Evolutionary conservation across 768 basidiomycete species (phyloP).

Genomic region (Inosperma sp.): DNA sequence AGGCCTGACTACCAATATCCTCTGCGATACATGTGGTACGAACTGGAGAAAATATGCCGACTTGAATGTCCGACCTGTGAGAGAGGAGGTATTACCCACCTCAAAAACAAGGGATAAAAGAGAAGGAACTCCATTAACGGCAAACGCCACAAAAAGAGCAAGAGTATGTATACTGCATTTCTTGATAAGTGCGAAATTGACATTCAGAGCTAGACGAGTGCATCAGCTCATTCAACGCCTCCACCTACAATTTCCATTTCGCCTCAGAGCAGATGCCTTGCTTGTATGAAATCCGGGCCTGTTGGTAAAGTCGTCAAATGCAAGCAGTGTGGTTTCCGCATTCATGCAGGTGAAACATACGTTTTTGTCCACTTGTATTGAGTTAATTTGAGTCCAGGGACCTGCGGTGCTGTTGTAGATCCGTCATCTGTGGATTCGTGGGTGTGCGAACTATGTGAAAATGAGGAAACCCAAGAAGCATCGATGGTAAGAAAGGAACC

Average conservation of each 20-base stretch:
- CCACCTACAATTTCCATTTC: conserved; percentile 51
- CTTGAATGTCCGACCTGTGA: conserved; percentile 65
- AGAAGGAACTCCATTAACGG: conserved; percentile 51
- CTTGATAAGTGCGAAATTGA: neutral
- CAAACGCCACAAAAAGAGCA: conserved; percentile 41
- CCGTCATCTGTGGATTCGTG: conserved; percentile 64
- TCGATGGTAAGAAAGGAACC: conserved; percentile 77
- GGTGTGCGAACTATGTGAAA: conserved; percentile 85
- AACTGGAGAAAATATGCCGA: conserved; percentile 95
- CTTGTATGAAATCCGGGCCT: conserved; percentile 72
- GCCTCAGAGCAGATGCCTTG: conserved; percentile 67
- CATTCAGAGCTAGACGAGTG: conserved; percentile 37
- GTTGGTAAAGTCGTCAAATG: conserved; percentile 78
- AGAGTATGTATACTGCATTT: conserved; percentile 32
- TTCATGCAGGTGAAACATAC: conserved; percentile 64
- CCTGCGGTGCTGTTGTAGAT: conserved; percentile 65
- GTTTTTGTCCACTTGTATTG: neutral
- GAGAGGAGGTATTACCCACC: conserved; percentile 57
- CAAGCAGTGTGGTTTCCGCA: conserved; percentile 69
- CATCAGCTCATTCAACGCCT: conserved; percentile 55
- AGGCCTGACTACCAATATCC: conserved; percentile 67
- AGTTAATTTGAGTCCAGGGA: conserved; percentile 36
- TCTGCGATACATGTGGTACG: conserved; percentile 82
- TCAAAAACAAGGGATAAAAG: conserved; percentile 64
- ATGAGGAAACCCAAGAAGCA: conserved; percentile 75